Base-by-base conservation (phyloP, 148 eudicot genomes). In the Heliamphora exappendiculata region DNA sequence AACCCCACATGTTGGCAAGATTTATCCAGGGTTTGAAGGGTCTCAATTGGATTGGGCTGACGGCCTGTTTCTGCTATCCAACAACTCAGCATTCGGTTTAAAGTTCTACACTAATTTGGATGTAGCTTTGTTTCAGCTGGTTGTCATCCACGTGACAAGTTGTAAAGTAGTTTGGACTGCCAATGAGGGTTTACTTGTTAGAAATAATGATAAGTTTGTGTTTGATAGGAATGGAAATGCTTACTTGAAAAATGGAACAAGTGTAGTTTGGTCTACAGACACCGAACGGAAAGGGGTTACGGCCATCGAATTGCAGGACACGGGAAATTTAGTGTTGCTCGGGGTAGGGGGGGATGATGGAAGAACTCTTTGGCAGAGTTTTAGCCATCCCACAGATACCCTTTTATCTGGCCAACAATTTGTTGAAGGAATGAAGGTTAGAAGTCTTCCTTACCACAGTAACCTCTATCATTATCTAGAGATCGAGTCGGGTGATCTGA, bases 171-270 rank as follows among this genome's bases (percentile, higher is more conserved):
- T 75, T 70, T 82, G 85, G 85, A 78, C 57, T 12, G 85, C 85
- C 24, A 78, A 78, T 71, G 70, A 82, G 65, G 73, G 51, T 17
- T 49, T 44, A 4, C 55, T 54, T 8, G 82, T 75, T 19, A 60
- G 53, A 42, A 63, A 78, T 29, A 33, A 37, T 12, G 76, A 72
- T 47, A 82, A 78, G 7, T 82, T 82, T 22, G 79, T 78, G 7
- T 70, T 82, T 71, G 85, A 75, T 28, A 71, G 75, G 54, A 65
- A 53, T 39, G 85, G 85, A 20, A 82, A 75, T 70, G 85, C 22
- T 75, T 75, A 53, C 62, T 47, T 82, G 54, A 5, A 55, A n/a
- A 78, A 78, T 73, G 65, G 68, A 31, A 78, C 79, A 14, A 36
- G 9, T 33, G 68, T 71, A 5, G 78, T 82, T 29, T 85, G 88